Evolutionary conservation across 139 green algal genomes (phyloP).

Genomic region (Desmodesmus armatus): DNA sequence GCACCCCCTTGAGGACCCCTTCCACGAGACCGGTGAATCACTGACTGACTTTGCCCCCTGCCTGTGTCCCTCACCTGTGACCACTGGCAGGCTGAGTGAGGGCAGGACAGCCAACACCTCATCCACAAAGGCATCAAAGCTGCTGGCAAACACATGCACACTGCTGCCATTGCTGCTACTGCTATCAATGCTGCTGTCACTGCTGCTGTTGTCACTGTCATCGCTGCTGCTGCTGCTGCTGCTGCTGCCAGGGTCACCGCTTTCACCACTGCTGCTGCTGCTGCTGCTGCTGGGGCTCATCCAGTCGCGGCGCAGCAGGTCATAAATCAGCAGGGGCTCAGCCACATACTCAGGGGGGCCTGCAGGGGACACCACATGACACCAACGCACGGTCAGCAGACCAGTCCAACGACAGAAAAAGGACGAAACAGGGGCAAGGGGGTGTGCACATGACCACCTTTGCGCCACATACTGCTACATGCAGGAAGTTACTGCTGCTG

Average conservation of each 20-base stretch:
- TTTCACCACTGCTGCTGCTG: too few relatives aligned
- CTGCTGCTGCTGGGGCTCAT: conserved; percentile 22
- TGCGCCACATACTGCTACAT: too few relatives aligned
- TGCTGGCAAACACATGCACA: conserved; percentile 48
- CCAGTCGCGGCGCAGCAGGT: conserved; percentile 52
- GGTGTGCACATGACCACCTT: too few relatives aligned
- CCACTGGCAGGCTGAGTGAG: conserved; percentile 8
- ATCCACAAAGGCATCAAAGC: conserved; percentile 65
- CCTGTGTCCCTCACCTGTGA: conserved; percentile 17
- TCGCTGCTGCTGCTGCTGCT: conserved; percentile 1
- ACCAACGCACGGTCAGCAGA: too few relatives aligned
- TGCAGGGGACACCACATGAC: too few relatives aligned
- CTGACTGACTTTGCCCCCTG: not conserved
- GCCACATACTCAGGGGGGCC: conserved; percentile 13
- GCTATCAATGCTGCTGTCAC: not conserved
- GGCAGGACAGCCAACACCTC: conserved; percentile 42
- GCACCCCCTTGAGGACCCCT: too few relatives aligned
- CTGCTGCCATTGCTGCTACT: too few relatives aligned
- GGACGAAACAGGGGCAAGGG: not conserved
- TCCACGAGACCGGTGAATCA: too few relatives aligned
- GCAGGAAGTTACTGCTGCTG: too few relatives aligned
- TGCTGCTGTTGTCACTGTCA: not conserved
- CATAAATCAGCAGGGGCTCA: conserved; percentile 59
- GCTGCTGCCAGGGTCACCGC: too few relatives aligned
- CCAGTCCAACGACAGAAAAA: not conserved